These are phyloP conservation scores for Aspergillus leporis DNA, from an alignment of 495 filamentous ascomycete species.

Conservation along the genomic window DNA sequence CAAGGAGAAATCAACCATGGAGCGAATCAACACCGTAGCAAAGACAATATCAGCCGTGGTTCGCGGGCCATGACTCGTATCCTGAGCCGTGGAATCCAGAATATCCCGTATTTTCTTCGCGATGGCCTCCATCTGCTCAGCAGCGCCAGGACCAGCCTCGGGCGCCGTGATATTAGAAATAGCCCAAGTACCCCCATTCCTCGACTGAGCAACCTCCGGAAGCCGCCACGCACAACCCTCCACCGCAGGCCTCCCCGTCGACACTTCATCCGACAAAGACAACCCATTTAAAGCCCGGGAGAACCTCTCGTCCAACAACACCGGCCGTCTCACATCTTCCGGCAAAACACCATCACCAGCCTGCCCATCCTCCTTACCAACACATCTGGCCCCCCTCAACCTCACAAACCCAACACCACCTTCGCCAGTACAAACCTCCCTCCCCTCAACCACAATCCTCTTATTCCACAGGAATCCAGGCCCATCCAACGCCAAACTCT, in stretches of 20 bases:
- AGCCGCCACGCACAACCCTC: conserved; percentile 12
- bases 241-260: neutral
- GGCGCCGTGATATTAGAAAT: conserved; percentile 48
- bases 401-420: conserved; percentile 70
- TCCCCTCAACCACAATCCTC: conserved; percentile 63
- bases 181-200: conserved; percentile 31
- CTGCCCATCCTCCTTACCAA: conserved; percentile 45
- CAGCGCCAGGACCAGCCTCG: conserved; percentile 38
- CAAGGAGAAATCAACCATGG: conserved; percentile 72
- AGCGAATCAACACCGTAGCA: conserved; percentile 73
- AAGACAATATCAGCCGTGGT: conserved; percentile 63
- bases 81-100: conserved; percentile 21
- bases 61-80: conserved; percentile 11
- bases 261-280: neutral
- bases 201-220: conserved; percentile 19
- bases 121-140: conserved; percentile 49
- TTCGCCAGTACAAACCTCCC: conserved; percentile 58
- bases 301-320: conserved; percentile 48
- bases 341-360: conserved; percentile 32
- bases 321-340: conserved; percentile 40
- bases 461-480: conserved; percentile 69
- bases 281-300: conserved; percentile 29
- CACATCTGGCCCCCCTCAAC: conserved; percentile 57
- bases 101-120: conserved; percentile 35
- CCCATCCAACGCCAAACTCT: conserved; percentile 85